Conservation (phyloP, 768 basidiomycete genomes). For the Leucosporidium creatinivorum region DNA sequence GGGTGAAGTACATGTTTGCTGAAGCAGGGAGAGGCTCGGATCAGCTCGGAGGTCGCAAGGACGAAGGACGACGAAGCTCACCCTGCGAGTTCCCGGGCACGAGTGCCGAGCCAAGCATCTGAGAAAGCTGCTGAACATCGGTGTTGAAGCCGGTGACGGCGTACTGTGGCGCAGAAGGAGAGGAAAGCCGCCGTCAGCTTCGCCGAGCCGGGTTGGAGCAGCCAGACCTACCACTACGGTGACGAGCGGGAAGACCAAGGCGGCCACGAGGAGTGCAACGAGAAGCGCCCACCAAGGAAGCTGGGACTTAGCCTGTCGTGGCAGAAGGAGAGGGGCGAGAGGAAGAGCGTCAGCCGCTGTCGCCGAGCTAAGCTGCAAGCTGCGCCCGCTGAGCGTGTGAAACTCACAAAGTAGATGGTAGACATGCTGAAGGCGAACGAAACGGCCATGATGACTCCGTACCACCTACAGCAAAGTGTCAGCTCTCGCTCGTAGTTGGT, state of each 20-base stretch:
- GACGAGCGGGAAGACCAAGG: conserved; percentile 24
- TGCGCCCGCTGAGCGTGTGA: too few species aligned
- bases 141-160: conserved; percentile 40
- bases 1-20: conserved; percentile 56
- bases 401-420: conserved; percentile 7
- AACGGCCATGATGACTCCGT: conserved; percentile 19
- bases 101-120: conserved; percentile 48
- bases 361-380: too few species aligned
- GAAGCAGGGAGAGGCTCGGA: too few species aligned
- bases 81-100: conserved; percentile 58
- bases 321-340: conserved; percentile 10
- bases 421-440: conserved; percentile 27
- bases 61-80: too few species aligned
- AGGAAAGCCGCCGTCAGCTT: too few species aligned
- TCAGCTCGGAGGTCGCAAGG: too few species aligned
- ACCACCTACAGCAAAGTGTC: conserved; percentile 8
- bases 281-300: conserved; percentile 44
- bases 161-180: too few species aligned
- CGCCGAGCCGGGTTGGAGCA: too few species aligned
- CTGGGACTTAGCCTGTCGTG: conserved; percentile 13
- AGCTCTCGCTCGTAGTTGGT: too few species aligned
- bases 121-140: conserved; percentile 45
- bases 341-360: conserved; percentile 14
- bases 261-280: conserved; percentile 44
- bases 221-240: too few species aligned